Evolutionary conservation across 2,329 filamentous ascomycete genomes (phyloP), one percentile per base, ranked within the genome.

Genomic region (Botryotinia narcissicola): DNA sequence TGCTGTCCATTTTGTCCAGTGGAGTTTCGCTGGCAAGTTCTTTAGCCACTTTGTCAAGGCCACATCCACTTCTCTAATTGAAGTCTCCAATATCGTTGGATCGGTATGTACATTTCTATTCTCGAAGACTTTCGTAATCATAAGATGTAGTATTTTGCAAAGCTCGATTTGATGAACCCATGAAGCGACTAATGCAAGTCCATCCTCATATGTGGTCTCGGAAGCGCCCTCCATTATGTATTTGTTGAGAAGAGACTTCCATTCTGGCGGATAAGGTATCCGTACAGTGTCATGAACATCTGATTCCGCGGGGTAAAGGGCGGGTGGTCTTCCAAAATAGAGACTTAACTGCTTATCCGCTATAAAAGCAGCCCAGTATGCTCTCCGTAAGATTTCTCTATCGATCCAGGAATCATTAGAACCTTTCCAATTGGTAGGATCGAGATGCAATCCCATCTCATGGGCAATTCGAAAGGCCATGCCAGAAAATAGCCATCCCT

Each of bases 1-100:
- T 1, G 85, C 83, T 3, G 83, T 85, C 85, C 85, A 86, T 73
- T 85, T 84, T 71, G 85, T 86, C 85, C 85, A 87, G 74, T 87
- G 84, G 54, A 87, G 78, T 42, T 84, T 85, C 8, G 82, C 81
- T 2, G 85, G 85, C 2, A 87, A 80, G 57, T 81, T 82, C 4
- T 83, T 81, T 1, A 85, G 80, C 85, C 85, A 86, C 71, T 84
- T 85, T 16, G 81, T 84, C 64, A 87, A 79, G 2, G 84, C 81
- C 20, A 84, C 81, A 77, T 87, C 84, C n/a, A 86, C 84, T 60
- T 84, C 82, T 66, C 83, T 82, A 20, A 84, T 83, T 20, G 83
- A 83, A 18, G 83, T 82, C 35, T 83, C 84, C 29, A 84, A 80
- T 4, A 84, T 81, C 1, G 82, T 81, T 25, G 82, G 78, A 72